Evolutionary conservation across 768 basidiomycete genomes (phyloP), one percentile per base, ranked within the genome.

Genomic region (Mycena amicta): DNA sequence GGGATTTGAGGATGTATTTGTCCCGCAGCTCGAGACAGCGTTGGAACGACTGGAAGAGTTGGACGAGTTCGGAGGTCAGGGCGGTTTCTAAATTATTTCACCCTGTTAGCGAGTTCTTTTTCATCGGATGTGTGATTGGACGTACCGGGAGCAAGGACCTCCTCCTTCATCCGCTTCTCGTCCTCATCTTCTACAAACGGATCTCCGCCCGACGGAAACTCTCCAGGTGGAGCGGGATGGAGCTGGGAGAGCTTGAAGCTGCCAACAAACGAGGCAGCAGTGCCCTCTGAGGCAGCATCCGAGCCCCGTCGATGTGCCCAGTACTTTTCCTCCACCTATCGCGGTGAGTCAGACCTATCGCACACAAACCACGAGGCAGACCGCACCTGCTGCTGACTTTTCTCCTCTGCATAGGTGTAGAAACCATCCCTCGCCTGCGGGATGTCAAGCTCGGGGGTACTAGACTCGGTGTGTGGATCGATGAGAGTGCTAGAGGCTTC

Each of bases 11-110:
- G 77, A 97, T 95, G 77, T 98, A 99, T 74, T 98, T 98, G 77
- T 98, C 96, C 26, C 97, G 90, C 20, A 98, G 78, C 53, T 91
- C 86, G 47, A 98, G 85, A 69, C 96, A 98, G 67, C 80, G 85
- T 57, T 89, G 85, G 68, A 98, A 85, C 1, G 88, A 81, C 59
- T 86, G 80, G 59, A 90, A 86, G 15, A 93, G 78, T 6, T 78
- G 73, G 12, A 76, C 71, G 52, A 83, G 77, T 66, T 88, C 87
- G 2, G 75, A 71, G 15, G 69, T 76, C 41, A 79, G 66, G 30
- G 73, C 60, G 15, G 71, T 57, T 55, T 76, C 73, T 75, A 23
- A n/a, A n/a, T n/a, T n/a, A n/a, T n/a, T n/a, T n/a, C n/a, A n/a
- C n/a, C n/a, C n/a, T n/a, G n/a, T n/a, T n/a, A n/a, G n/a, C n/a